A percentile compares a stretch with the other conserved stretches of the same genome.
Evolutionary conservation across 2,329 filamentous ascomycete genomes (phyloP).

Genomic region (Cytospora piceicola): DNA sequence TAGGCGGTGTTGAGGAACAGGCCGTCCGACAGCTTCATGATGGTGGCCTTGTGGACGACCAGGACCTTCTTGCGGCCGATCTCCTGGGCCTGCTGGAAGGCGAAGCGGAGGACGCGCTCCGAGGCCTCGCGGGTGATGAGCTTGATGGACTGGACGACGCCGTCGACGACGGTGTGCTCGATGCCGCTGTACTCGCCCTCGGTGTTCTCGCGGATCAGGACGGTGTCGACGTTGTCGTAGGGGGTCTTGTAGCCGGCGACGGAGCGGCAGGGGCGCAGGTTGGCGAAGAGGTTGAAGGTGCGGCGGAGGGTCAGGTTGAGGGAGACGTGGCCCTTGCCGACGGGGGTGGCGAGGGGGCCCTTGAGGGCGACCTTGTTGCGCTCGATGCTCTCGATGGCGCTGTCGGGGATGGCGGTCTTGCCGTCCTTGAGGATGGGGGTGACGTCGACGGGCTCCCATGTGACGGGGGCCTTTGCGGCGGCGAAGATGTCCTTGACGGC

Average conservation of each 20-base stretch:
- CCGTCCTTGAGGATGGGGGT: conserved; percentile 92
- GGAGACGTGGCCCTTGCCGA: conserved; percentile 98
- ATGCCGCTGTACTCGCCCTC: conserved; percentile 39
- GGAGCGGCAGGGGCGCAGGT: conserved; percentile 95
- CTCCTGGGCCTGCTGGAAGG: conserved; percentile 95
- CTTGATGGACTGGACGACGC: conserved; percentile 99
- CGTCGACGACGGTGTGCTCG: conserved; percentile 52
- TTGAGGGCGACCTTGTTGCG: conserved; percentile 98
- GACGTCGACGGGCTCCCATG: conserved; percentile 97
- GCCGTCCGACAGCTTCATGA: conserved; percentile 99
- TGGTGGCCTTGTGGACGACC: conserved; percentile 99
- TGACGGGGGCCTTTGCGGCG: conserved; percentile 88
- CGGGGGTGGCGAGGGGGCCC: conserved; percentile 93
- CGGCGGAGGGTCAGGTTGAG: conserved; percentile 97
- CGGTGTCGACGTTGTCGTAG: conserved; percentile 95
- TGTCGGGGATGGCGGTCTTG: conserved; percentile 91
- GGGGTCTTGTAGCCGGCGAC: conserved; percentile 98
- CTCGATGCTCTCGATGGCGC: conserved; percentile 89
- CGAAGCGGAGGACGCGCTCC: conserved; percentile 94
- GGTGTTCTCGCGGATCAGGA: conserved; percentile 89
- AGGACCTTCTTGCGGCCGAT: conserved; percentile 96
- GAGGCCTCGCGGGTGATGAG: conserved; percentile 94
- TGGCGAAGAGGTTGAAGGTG: conserved; percentile 99
- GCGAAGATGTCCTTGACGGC: conserved; percentile 99
- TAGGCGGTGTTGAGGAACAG: conserved; percentile 90